phyloP scores from a whole-genome alignment of 2,329 filamentous ascomycete genomes.

The Cytospora piceicola region DNA sequence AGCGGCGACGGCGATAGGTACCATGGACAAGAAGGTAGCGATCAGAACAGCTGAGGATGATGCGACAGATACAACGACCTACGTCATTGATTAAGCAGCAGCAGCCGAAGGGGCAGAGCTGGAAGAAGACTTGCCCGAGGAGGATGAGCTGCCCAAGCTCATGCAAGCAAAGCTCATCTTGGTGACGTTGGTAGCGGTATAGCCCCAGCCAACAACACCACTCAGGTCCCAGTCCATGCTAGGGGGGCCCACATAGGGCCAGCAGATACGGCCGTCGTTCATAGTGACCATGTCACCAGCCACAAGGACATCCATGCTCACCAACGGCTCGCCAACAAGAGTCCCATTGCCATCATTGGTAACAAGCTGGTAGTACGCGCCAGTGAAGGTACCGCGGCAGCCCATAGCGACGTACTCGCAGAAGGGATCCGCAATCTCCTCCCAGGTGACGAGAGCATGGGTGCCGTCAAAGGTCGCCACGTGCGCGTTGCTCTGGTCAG shows the following conservation, averaged over 20 bases:
- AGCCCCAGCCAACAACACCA: slow-evolving; percentile 32
- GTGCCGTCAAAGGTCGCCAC: slow-evolving; percentile 57
- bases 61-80: neutral
- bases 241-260: slow-evolving; percentile 65
- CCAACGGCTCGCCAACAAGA: slow-evolving; percentile 55
- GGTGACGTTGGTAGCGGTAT: slow-evolving; percentile 39
- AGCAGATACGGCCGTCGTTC: slow-evolving; percentile 62
- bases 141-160: slow-evolving; percentile 28
- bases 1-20: neutral
- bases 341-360: slow-evolving; percentile 53
- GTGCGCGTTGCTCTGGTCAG: slow-evolving; percentile 62
- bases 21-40: neutral
- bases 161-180: slow-evolving; percentile 60
- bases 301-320: slow-evolving; percentile 58
- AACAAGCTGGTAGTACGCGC: slow-evolving; percentile 63
- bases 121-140: neutral
- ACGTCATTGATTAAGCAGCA: neutral
- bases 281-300: slow-evolving; percentile 66
- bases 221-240: slow-evolving; percentile 57
- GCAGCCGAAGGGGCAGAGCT: neutral
- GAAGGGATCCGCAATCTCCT: slow-evolving; percentile 59
- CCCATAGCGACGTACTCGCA: slow-evolving; percentile 63
- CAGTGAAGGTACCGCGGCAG: slow-evolving; percentile 61
- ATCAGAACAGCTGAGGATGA: neutral
- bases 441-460: slow-evolving; percentile 62